These are phyloP conservation scores for Tricholoma hemisulphureum DNA, from an alignment of 768 basidiomycete species.

Conservation along the genomic window DNA sequence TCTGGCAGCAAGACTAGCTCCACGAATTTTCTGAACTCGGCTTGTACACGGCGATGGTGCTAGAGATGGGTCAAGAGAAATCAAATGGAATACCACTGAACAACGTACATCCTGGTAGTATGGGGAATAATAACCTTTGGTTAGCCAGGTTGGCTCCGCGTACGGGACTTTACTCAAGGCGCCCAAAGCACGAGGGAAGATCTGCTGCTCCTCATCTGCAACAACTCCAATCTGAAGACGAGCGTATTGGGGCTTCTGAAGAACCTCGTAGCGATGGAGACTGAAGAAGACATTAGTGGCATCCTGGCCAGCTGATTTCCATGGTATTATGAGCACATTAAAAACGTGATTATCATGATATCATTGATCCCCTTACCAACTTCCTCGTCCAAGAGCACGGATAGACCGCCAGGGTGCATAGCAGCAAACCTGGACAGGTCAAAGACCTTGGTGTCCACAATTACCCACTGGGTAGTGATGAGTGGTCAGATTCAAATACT, in stretches of 20 bases:
- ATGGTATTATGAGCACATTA: neutral
- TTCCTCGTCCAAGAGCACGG: slow-evolving; percentile 74
- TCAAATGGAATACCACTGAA: slow-evolving; percentile 28
- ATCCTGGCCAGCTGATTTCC: slow-evolving; percentile 70
- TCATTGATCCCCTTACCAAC: slow-evolving; percentile 55
- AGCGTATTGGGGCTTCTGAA: slow-evolving; percentile 69
- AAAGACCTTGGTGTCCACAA: slow-evolving; percentile 63
- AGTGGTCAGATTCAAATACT: neutral
- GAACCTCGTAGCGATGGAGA: slow-evolving; percentile 83
- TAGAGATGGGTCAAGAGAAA: slow-evolving; percentile 25
- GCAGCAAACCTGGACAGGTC: slow-evolving; percentile 77
- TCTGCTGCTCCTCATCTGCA: slow-evolving; percentile 54
- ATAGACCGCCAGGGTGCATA: slow-evolving; percentile 81
- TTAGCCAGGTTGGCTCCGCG: slow-evolving; percentile 85
- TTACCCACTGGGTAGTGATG: slow-evolving; percentile 58
- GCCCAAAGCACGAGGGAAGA: slow-evolving; percentile 44
- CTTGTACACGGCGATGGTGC: slow-evolving; percentile 60
- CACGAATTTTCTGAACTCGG: slow-evolving; percentile 63
- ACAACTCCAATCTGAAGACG: slow-evolving; percentile 74
- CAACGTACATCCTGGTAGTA: slow-evolving; percentile 67
- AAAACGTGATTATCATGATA: too few relatives aligned
- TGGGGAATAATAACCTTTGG: slow-evolving; percentile 64
- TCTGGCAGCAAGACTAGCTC: slow-evolving; percentile 66
- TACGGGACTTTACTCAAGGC: slow-evolving; percentile 77
- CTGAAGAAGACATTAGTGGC: slow-evolving; percentile 87